These are phyloP conservation scores for Penicillium fuscoglaucum DNA, from an alignment of 2,329 filamentous ascomycete genomes.

Conservation along the genomic window DNA sequence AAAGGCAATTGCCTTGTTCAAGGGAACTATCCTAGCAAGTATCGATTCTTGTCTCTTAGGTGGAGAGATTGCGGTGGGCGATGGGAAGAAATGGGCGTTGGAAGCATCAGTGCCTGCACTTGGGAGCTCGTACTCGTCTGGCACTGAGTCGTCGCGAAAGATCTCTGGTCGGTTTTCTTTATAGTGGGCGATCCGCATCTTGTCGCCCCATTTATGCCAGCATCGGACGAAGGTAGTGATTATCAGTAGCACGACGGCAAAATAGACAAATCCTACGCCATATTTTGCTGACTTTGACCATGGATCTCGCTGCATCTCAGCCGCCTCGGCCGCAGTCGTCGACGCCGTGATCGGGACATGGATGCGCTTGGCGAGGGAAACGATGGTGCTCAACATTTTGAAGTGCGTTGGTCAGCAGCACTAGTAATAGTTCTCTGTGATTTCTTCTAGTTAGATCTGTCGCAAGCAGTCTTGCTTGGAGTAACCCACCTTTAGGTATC, in stretches of 20 bases:
- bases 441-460: neutral
- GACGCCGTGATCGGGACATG: slow-evolving; percentile 57
- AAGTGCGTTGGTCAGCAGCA: neutral
- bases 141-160: slow-evolving; percentile 55
- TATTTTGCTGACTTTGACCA: slow-evolving; percentile 84
- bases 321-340: slow-evolving; percentile 56
- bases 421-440: neutral
- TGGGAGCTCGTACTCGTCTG: slow-evolving; percentile 62
- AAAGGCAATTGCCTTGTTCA: slow-evolving; percentile 79
- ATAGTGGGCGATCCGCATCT: slow-evolving; percentile 83
- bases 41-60: slow-evolving; percentile 65
- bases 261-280: slow-evolving; percentile 83
- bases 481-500: neutral
- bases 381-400: slow-evolving; percentile 22
- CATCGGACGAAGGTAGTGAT: slow-evolving; percentile 68
- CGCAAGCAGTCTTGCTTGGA: neutral
- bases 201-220: slow-evolving; percentile 91
- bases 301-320: slow-evolving; percentile 66
- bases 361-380: slow-evolving; percentile 50
- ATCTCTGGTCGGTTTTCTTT: slow-evolving; percentile 75
- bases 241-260: slow-evolving; percentile 70
- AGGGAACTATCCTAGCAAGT: slow-evolving; percentile 68
- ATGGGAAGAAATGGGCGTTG: slow-evolving; percentile 74
- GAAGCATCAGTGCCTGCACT: slow-evolving; percentile 61
- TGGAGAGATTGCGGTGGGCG: slow-evolving; percentile 59